Evolutionary conservation across 805 yeast genomes (phyloP), one percentile per base, ranked within the genome.

Genomic region (Hanseniaspora hatyaiensis): DNA sequence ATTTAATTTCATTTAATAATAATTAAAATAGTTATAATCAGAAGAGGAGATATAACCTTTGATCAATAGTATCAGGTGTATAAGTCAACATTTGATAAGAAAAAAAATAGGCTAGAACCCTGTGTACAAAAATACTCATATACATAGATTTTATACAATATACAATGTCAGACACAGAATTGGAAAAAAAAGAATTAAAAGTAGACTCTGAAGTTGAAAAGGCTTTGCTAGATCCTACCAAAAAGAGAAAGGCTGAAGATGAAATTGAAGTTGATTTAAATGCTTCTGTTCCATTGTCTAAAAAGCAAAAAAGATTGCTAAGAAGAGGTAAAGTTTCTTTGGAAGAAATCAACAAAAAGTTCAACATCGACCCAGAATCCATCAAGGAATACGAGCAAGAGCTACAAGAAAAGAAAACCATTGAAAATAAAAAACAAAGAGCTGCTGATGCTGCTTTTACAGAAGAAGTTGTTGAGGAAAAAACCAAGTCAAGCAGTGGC

Each of bases 231-330:
- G 65, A 65, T 37, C 66, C 64, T 49, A 59, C 64, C 31, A 62
- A 57, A 57, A 63, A 59, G 55, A 64, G 62, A 55, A 58, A 55
- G 53, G 66, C 65, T 38, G 69, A 67, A 15, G 71, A 68, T 52
- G 85, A 80, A 58, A 71, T 82, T 44, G 83, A 77, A 54, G 81
- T 82, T 51, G 82, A 82, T 58, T 65, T 82, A 47, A 65, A 68
- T 20, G 82, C 77, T 40, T 78, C 85, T 5, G 74, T 82, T 12
- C 96, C 98, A 1, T 68, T 88, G 42, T 87, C 96, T 11, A 88
- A 85, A 63, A 89, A 92, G 63, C 95, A 89, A 64, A 81, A 82
- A 57, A 81, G 97, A 66, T 67, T 79, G 54, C 65, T 82, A 54
- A 89, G 92, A 65, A 85, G 80, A 53, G 87, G 87, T 52, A 78